Evolutionary conservation across 345 rosid genomes (phyloP), one percentile per base, ranked within the genome.

Genomic region (Eucalyptus curtisii): DNA sequence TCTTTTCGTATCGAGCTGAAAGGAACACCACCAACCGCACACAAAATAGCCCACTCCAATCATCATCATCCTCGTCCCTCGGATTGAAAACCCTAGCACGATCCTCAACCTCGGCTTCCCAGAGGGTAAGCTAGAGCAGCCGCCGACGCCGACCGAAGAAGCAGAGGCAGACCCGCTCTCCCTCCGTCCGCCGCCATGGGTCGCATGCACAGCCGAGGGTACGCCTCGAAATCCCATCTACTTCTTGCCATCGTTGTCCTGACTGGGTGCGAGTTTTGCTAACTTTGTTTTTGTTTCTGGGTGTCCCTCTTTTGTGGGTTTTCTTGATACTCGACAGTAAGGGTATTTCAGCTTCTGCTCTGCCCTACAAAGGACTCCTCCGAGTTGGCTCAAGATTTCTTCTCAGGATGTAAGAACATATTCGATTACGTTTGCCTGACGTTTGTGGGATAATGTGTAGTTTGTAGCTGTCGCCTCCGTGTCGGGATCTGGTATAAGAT

Each of bases 181-280:
- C 84, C 16, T 76, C 7, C 53, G 55, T 19, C 30, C 45, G 91
- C 90, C 88, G 87, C 92, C 93, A 96, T 96, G 98, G 99, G 98
- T 88, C 97, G 99, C 88, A 96, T 96, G 99, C 99, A 96, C 89
- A 92, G 95, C 85, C 88, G 95, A 86, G 99, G 98, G 99, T 94
- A 88, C 81, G 92, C 66, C 80, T 22, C 33, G 53, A 37, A 37
- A 6, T 12, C 45, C 11, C 12, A 19, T 86, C 53, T 37, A 14
- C 30, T 20, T 40, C 24, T 55, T 53, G 19, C 45, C 9, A 24
- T 37, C 47, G 22, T 10, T 68, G 16, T 20, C 61, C 48, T 15
- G 37, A 16, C 59, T 14, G 17, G 13, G 8, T 49, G 31, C 64
- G 86, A 59, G 20, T 24, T 4, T 22, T 5, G n/a, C 8, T 30